These are phyloP conservation scores for Schoenoplectus tabernaemontani DNA, from an alignment of 202 grass and related monocot genomes.

Conservation along the genomic window DNA sequence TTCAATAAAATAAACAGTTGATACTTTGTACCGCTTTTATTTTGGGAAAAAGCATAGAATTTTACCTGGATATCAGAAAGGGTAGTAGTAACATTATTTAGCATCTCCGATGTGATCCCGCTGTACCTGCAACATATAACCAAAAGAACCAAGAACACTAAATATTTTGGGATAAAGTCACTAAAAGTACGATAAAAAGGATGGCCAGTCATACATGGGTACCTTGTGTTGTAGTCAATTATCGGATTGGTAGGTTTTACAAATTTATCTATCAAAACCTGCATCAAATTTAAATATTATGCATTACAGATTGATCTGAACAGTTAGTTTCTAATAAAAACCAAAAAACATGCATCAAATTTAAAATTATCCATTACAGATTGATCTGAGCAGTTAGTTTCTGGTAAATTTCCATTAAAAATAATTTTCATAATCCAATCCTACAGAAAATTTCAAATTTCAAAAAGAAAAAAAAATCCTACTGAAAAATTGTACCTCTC, in stretches of 20 bases:
- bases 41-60: background rate
- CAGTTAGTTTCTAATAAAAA: too few species aligned
- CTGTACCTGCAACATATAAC: slow-evolving; percentile 49
- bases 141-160: background rate
- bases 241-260: slow-evolving; percentile 89
- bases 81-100: slow-evolving; percentile 72
- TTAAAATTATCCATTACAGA: slow-evolving; percentile 8
- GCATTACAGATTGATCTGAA: background rate
- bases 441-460: too few species aligned
- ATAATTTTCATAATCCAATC: slow-evolving; percentile 10
- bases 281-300: slow-evolving; percentile 27
- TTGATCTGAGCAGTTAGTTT: background rate
- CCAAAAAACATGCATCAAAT: slow-evolving; percentile 67
- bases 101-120: slow-evolving; percentile 84
- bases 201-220: slow-evolving; percentile 6
- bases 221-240: slow-evolving; percentile 93
- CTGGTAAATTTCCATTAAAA: background rate
- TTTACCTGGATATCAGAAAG: slow-evolving; percentile 84
- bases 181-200: slow-evolving; percentile 23
- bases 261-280: slow-evolving; percentile 90
- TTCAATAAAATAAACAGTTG: background rate
- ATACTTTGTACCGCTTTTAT: background rate
- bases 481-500: slow-evolving; percentile 60
- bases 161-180: slow-evolving; percentile 13
- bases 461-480: too few species aligned